These are phyloP conservation scores for Diaporthe helianthi DNA, from an alignment of 2,329 filamentous ascomycete genomes.

Conservation along the genomic window DNA sequence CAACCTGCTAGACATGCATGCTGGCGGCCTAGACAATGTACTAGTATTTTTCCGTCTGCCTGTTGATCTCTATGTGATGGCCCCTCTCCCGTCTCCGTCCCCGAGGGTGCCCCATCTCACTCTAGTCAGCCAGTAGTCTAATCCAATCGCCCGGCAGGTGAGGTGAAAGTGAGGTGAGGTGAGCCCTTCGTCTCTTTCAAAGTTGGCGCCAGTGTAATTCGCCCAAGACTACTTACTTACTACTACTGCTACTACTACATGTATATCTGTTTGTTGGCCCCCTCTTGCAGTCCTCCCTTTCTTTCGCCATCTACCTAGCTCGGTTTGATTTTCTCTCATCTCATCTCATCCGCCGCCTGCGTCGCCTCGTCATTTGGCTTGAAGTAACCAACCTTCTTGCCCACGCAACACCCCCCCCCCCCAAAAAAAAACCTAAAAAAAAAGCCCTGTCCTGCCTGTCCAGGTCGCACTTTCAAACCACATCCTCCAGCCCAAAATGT, in stretches of 20 bases:
- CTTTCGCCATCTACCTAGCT: background rate
- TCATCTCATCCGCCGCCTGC: background rate
- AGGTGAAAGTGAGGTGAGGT: constrained; percentile 8
- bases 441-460: background rate
- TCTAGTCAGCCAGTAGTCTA: no score
- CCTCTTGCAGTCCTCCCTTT: background rate
- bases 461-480: background rate
- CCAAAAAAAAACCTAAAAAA: no score
- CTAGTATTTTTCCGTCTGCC: background rate
- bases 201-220: constrained; percentile 8
- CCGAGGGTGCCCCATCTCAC: no score
- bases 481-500: constrained; percentile 21
- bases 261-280: constrained; percentile 16
- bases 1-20: background rate
- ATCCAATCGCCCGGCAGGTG: constrained; percentile 5
- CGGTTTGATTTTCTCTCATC: background rate
- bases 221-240: no score
- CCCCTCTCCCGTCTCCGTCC: background rate
- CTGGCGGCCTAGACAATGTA: background rate
- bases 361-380: background rate
- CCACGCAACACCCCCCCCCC: no score
- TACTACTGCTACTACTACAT: no score
- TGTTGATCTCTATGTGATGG: background rate
- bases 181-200: background rate
- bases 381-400: background rate